These are phyloP conservation scores for Lachancea thermotolerans DNA, from an alignment of 805 yeast species.

Conservation along the genomic window DNA sequence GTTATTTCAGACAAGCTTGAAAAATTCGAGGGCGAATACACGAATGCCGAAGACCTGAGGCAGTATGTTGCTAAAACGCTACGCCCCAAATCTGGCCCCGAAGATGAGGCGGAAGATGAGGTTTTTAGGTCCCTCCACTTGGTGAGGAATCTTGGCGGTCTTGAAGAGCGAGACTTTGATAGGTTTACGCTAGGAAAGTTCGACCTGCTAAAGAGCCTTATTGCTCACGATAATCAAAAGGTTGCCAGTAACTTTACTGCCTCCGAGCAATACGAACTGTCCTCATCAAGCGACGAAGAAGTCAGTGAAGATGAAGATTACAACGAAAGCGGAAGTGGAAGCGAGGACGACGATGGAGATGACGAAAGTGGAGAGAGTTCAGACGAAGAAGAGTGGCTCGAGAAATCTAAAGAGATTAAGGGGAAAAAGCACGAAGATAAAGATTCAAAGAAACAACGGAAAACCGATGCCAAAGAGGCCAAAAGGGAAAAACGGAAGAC, in stretches of 20 bases:
- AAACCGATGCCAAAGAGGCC: conserved; percentile 68
- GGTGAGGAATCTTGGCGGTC: conserved; percentile 70
- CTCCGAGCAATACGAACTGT: conserved; percentile 15
- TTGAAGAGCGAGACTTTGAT: conserved; percentile 85
- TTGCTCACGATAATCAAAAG: conserved; percentile 36
- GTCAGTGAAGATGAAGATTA: conserved; percentile 10
- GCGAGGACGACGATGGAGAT: conserved; percentile 27
- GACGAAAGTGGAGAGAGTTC: conserved; percentile 32
- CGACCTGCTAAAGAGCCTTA: conserved; percentile 63
- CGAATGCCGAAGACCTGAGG: conserved; percentile 30
- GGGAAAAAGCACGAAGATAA: conserved; percentile 80
- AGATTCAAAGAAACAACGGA: conserved; percentile 67
- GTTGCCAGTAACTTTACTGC: conserved; percentile 18
- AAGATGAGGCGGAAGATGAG: conserved; percentile 69
- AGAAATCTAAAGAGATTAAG: conserved; percentile 36
- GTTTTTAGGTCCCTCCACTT: conserved; percentile 76
- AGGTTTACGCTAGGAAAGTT: conserved; percentile 75
- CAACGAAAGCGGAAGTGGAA: conserved; percentile 25
- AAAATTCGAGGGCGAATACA: conserved; percentile 33
- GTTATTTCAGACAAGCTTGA: conserved; percentile 49
- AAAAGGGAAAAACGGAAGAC: conserved; percentile 73
- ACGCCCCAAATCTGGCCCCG: conserved; percentile 49
- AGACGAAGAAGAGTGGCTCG: conserved; percentile 34
- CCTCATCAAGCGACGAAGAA: conserved; percentile 28
- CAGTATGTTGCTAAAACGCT: conserved; percentile 37